Evolutionary conservation across 1,139 yeast genomes (phyloP), one percentile per base, ranked within the genome.

Genomic region (Pichia sp.): DNA sequence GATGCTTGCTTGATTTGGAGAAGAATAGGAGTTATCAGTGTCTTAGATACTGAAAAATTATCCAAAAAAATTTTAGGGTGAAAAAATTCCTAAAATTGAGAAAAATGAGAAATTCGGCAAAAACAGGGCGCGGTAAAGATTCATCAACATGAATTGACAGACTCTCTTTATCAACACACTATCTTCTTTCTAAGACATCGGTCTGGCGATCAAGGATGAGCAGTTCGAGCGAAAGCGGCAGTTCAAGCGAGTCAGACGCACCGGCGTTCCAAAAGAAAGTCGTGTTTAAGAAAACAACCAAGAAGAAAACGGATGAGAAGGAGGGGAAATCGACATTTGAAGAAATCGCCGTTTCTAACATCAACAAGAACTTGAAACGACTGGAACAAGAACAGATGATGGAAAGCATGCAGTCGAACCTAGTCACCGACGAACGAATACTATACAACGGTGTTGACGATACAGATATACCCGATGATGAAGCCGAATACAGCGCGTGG

Each of bases 371-470:
- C 15, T 18, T 34, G 20, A 17, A 34, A 24, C 34, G 38, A n/a
- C n/a, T 40, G 14, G 36, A 40, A 18, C 35, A 32, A 14, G 32
- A 40, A 15, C 31, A 40, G 8, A 4, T 37, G 6, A 28, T 32
- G 5, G 4, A 14, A 18, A 15, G 22, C 8, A 12, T 37, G 18
- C 21, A 18, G 21, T 22, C 9, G 7, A 19, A 21, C 4, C 30
- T 42, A 4, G 34, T 44, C 9, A 31, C 28, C 7, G 40, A 42
- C 18, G 49, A 46, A 20, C 20, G 21, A 17, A 14, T n/a, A n/a
- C 20, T 48, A 19, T 32, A 21, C 11, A 21, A 24, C n/a, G 19
- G 12, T 18, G 15, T 44, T 2, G 50, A 49, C 21, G 52, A 49
- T 34, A 34, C 36, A 4, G 50, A 43, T 19, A 4, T 6, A 6